Percentiles rank a stretch among this genome's conserved stretches.
Evolutionary conservation across 257 asterid species (phyloP).

Genomic region (Penstemon newberryi): DNA sequence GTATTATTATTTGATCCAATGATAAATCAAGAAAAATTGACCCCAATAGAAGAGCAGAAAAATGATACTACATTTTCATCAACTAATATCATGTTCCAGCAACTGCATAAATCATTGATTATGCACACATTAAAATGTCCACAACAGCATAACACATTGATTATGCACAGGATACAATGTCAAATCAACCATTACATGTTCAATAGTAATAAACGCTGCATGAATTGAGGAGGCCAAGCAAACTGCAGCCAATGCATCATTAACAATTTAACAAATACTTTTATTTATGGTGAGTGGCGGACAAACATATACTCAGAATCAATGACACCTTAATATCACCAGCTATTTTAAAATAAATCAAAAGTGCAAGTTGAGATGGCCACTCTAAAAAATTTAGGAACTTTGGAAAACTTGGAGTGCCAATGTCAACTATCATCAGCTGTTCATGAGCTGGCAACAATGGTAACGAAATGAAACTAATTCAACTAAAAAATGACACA

Average conservation of each 20-base stretch:
- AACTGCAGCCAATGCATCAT: neutral
- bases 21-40: neutral
- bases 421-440: neutral
- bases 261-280: constrained; percentile 8
- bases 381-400: too few species aligned
- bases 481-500: constrained; percentile 15
- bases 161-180: constrained; percentile 27
- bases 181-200: constrained; percentile 18
- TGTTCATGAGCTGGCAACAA: constrained; percentile 3
- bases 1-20: constrained; percentile 28
- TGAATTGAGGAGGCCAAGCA: constrained; percentile 29
- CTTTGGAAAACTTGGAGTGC: neutral
- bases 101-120: constrained; percentile 8
- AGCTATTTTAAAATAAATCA: neutral
- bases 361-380: neutral
- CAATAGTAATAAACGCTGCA: constrained; percentile 12
- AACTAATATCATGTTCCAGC: constrained; percentile 12
- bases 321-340: neutral
- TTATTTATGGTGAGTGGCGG: neutral
- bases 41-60: neutral
- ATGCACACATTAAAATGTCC: constrained; percentile 27
- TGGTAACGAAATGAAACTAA: constrained; percentile 3
- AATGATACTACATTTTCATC: constrained; percentile 15
- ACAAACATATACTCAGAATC: neutral
- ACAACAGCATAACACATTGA: constrained; percentile 4